These are phyloP conservation scores for Quercus gilva DNA, from an alignment of 306 rosid genomes.

Conservation along the genomic window DNA sequence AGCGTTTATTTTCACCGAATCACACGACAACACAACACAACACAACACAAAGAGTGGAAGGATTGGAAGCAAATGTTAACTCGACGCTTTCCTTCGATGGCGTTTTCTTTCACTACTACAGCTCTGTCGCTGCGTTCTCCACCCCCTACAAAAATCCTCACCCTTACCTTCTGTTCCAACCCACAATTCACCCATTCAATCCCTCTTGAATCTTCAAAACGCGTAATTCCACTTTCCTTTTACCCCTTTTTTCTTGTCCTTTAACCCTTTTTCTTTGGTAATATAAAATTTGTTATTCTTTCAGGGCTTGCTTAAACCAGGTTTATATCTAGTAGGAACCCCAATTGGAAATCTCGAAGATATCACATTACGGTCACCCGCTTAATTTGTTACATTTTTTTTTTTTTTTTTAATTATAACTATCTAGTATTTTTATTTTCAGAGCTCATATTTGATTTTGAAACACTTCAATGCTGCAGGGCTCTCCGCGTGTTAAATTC, in stretches of 20 bases:
- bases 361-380: constrained; percentile 65
- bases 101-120: constrained; percentile 32
- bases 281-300: background rate
- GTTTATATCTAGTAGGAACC: constrained; percentile 86
- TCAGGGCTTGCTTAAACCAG: constrained; percentile 63
- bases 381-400: background rate
- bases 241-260: background rate
- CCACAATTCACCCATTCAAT: constrained; percentile 19
- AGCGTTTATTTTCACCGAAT: no score
- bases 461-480: constrained; percentile 29
- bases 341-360: constrained; percentile 85
- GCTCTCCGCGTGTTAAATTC: constrained; percentile 78
- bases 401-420: no score
- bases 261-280: background rate
- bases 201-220: constrained; percentile 42
- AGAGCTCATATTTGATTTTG: no score
- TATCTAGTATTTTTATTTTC: no score
- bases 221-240: constrained; percentile 29
- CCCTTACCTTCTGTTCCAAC: constrained; percentile 32
- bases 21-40: background rate
- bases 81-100: constrained; percentile 55
- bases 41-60: background rate
- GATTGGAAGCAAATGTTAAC: constrained; percentile 39
- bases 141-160: background rate
- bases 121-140: constrained; percentile 31